Evolutionary conservation across 352 stramenopile genomes (phyloP).

Genomic region (Thalassiosira mediterranea): DNA sequence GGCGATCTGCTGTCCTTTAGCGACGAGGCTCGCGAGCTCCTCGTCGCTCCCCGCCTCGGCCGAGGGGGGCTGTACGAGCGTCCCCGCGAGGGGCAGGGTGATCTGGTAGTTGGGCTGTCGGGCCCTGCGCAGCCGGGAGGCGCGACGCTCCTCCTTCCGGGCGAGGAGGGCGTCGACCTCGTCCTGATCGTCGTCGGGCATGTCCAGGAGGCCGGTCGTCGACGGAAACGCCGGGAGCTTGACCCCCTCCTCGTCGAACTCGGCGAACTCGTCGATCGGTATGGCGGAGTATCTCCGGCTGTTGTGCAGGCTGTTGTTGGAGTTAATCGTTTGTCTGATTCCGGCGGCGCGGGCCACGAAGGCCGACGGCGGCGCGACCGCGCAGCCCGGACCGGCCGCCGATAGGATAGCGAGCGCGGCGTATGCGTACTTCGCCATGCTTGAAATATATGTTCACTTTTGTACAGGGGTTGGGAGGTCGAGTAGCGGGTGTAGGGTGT

Average conservation of each 20-base stretch:
- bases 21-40: conserved; percentile 45
- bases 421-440: conserved; percentile 51
- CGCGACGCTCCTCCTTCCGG: conserved; percentile 56
- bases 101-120: conserved; percentile 22
- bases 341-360: conserved; percentile 1
- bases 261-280: conserved; percentile 49
- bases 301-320: background rate
- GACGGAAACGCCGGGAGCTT: background rate
- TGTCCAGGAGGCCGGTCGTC: conserved; percentile 25
- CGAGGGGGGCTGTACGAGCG: background rate
- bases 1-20: conserved; percentile 52
- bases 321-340: background rate
- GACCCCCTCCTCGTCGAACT: background rate
- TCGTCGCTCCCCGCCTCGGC: background rate
- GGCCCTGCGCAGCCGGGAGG: conserved; percentile 4
- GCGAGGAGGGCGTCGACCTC: conserved; percentile 46
- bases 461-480: conserved; percentile 1
- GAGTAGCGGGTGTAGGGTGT: too few species aligned
- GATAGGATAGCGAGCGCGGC: conserved; percentile 38
- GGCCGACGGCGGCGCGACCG: background rate
- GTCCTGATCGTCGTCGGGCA: conserved; percentile 42
- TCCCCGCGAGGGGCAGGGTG: conserved; percentile 35
- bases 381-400: conserved; percentile 10
- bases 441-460: background rate
- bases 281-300: conserved; percentile 50